Evolutionary conservation across 2,329 filamentous ascomycete genomes (phyloP), one percentile per base, ranked within the genome.

Genomic region (Talaromyces albobiverticillius): DNA sequence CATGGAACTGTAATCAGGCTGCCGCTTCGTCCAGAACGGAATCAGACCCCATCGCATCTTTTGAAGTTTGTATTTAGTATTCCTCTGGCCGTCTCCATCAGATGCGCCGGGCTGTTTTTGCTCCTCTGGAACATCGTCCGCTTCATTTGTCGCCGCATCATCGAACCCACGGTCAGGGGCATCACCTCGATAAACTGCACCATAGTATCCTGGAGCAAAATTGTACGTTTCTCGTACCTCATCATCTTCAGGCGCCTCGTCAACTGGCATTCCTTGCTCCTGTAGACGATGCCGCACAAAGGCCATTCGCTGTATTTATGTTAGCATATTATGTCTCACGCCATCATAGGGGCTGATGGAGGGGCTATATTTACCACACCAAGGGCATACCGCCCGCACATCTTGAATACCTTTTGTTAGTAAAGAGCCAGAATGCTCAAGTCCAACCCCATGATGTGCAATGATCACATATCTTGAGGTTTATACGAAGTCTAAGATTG

Each of bases 21-120:
- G 85, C 11, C 87, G 81, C 74, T 93, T 95, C 3, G 89, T 95
- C 93, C 93, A 97, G 71, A 87, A 96, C 0, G 94, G 93, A 13
- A 97, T 79, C 6, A 99, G 80, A 0, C 93, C 94, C 94, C 94
- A 99, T 80, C 90, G 93, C 89, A 97, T 97, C 2, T 85, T 80
- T 68, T 96, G 91, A 8, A 99, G 76, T 70, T 89, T 93, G 75
- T 95, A 96, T 61, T 75, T 84, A 9, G 79, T 78, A 11, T 46
- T 42, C 55, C 56, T 31, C 57, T 53, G 46, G 50, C 52, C 41
- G 45, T 61, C 46, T 9, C 11, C n/a, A 40, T 22, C 36, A 40
- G 36, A 22, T 9, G 36, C 36, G 11, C 16, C 36, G n/a, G 16
- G 4, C 9, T 22, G 5, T 2, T 38, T 16, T 18, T 40, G 4